These are phyloP conservation scores for Sphagnum fallax DNA, from an alignment of 228 moss, liverwort and hornwort species.

Conservation along the genomic window DNA sequence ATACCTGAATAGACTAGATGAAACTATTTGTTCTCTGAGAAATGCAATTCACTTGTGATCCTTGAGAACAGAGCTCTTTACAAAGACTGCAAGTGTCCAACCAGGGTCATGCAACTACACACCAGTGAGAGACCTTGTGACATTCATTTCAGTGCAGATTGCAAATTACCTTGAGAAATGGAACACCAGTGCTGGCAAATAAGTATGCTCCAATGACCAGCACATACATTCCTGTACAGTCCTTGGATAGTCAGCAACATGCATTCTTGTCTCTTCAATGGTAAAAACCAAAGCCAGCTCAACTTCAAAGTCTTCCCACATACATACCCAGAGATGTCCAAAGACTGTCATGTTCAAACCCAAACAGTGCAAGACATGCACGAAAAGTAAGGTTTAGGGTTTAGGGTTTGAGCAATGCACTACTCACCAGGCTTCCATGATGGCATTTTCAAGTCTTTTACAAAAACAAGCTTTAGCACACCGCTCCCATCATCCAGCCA, in stretches of 20 bases:
- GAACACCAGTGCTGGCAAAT: slow-evolving; percentile 19
- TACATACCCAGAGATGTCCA: too few species aligned
- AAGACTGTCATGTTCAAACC: too few species aligned
- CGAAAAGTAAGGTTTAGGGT: too few species aligned
- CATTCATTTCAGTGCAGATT: background rate
- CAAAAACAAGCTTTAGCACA: slow-evolving; percentile 64
- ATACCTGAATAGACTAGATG: too few species aligned
- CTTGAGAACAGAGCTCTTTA: too few species aligned
- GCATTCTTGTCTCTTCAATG: background rate
- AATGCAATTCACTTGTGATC: too few species aligned
- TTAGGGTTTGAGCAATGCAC: too few species aligned
- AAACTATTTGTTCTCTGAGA: too few species aligned
- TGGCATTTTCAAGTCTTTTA: slow-evolving; percentile 16
- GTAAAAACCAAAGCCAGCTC: background rate
- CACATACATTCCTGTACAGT: slow-evolving; percentile 54
- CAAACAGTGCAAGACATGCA: too few species aligned
- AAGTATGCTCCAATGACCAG: slow-evolving; percentile 64
- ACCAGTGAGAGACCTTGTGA: background rate
- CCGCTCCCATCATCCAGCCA: slow-evolving; percentile 75
- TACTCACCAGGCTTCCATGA: slow-evolving; percentile 44
- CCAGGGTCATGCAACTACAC: background rate
- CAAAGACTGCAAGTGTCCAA: too few species aligned
- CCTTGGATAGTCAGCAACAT: background rate
- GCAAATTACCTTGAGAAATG: slow-evolving; percentile 31
- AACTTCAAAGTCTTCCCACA: background rate